Evolutionary conservation across 2,329 filamentous ascomycete genomes (phyloP), one percentile per base, ranked within the genome.

Genomic region (Fusarium foetens): DNA sequence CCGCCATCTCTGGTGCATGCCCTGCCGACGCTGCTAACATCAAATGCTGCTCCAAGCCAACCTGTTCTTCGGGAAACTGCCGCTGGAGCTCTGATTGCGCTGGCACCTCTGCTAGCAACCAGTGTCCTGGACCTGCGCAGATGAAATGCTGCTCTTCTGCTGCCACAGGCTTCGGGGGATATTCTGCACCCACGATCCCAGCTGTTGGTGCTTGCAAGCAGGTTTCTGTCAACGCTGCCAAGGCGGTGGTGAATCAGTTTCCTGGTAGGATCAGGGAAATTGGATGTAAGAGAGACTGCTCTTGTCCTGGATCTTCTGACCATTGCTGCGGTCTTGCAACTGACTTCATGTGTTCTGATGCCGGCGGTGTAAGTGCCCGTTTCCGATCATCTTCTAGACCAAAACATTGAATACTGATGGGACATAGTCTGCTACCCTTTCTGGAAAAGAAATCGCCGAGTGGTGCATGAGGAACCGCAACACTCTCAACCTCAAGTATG

Each of bases 391-490:
- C 2, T 27, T 43, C 19, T 27, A 36, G 10, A 3, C 23, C 5
- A 9, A 5, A 6, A 6, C 21, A 21, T 35, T 16, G n/a, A 29
- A 52, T 31, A 39, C 54, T 62, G 9, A 61, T 41, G 7, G 14
- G 13, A 39, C 19, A 5, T 58, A 84, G 83, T 64, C 73, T 5
- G 78, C 79, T 53, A 81, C 81, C 12, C 69, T 80, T 25, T 81
- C 81, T 3, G 84, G 84, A 13, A 78, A 79, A 27, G 77, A 83
- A 38, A 84, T 86, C 38, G 85, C 84, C 4, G 83, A 86, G 73
- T 86, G 84, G 83, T 79, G 83, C 29, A 86, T 86, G 85, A 80
- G 81, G 36, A 83, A 86, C 68, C 79, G 80, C 19, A 72, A 48
- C 31, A 39, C 76, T 9, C 79, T 85, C 12, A 81, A 83, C 63